Evolutionary conservation across 176 grass and related monocot species (phyloP).

Genomic region (Juncus inflexus): DNA sequence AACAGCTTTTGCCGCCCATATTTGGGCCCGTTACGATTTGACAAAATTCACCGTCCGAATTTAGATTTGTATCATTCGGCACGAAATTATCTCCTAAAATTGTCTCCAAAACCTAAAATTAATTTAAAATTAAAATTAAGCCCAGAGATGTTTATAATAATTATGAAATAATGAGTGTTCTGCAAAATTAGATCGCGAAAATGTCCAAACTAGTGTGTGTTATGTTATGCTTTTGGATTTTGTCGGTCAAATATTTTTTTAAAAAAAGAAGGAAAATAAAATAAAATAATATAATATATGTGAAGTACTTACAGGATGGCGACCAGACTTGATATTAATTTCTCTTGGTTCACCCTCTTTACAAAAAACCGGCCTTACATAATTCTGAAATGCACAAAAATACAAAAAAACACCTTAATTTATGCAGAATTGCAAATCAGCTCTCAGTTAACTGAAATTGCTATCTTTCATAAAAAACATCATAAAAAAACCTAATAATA

Average conservation of each 20-base stretch:
- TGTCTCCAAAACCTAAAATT: constrained; percentile 64
- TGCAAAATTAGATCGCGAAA: no score
- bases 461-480: no score
- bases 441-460: no score
- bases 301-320: constrained; percentile 67
- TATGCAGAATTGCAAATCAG: no score
- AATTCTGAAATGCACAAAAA: constrained; percentile 50
- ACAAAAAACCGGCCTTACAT: constrained; percentile 75
- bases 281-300: neutral
- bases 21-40: constrained; percentile 96
- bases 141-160: neutral
- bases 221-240: constrained; percentile 7
- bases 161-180: no score
- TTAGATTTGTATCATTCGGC: constrained; percentile 86
- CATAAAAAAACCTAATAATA: no score
- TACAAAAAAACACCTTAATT: constrained; percentile 5
- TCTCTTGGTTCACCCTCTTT: constrained; percentile 64
- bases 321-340: constrained; percentile 70
- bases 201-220: neutral
- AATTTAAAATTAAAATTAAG: constrained; percentile 26
- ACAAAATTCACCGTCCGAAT: constrained; percentile 64
- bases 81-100: constrained; percentile 75
- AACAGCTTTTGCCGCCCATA: constrained; percentile 99
- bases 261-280: constrained; percentile 4
- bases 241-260: neutral